Base-by-base conservation (phyloP, 1,284 basidiomycete species). In the Microbotryum intermedium region DNA sequence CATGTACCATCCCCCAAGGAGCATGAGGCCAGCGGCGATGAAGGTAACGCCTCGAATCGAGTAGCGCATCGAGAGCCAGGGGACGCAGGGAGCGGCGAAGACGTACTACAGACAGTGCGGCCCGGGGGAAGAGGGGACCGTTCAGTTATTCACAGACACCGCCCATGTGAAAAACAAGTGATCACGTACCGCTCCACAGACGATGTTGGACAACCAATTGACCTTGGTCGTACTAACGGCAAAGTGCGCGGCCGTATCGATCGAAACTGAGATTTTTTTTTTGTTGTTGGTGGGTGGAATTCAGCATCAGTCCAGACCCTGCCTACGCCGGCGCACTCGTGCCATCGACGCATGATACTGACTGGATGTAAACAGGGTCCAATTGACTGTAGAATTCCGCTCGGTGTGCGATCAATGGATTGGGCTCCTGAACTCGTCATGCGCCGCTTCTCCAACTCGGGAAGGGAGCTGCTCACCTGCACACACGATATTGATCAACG, bases 131-230 rank as follows among this genome's bases (percentile, higher is more conserved):
- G n/a, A n/a, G n/a, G n/a, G 7, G 25, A n/a, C 43, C 29, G 44
- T 10, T 29, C 16, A 45, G n/a, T 9, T 18, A 23, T 21, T 11
- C n/a, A n/a, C n/a, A n/a, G n/a, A n/a, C n/a, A n/a, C n/a, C n/a
- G n/a, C n/a, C n/a, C n/a, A n/a, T n/a, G n/a, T n/a, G n/a, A n/a
- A n/a, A n/a, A n/a, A n/a, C n/a, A n/a, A n/a, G n/a, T n/a, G n/a
- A n/a, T 39, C 1, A 25, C 9, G 11, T 11, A 39, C 21, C 9
- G 28, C 28, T 28, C 47, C 47, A 54, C 44, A 30, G n/a, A 21
- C 53, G 34, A 54, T 54, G 29, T 54, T 54, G 4, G 53, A 43
- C 11, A 54, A 18, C 53, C 53, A 54, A 23, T 54, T 54, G 44
- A 54, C 53, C 26, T 23, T 16, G 6, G 44, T 54, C 16, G 46